phyloP scores from a whole-genome alignment of 495 filamentous ascomycete genomes.

The Chlorociboria aeruginascens region DNA sequence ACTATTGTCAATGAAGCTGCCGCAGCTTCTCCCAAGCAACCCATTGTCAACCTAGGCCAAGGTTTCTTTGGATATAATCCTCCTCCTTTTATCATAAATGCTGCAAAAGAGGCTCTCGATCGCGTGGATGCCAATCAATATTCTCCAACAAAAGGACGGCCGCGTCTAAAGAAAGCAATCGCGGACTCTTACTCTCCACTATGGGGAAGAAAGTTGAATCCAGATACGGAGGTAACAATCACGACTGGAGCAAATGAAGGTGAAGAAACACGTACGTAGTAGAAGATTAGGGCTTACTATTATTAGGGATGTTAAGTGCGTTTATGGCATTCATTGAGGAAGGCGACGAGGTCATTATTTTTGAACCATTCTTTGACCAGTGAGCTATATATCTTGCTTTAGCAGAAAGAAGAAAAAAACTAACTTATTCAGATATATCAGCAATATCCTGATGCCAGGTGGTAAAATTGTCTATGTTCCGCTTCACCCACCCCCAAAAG shows the following conservation, averaged over 20 bases:
- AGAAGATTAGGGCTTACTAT: conserved; percentile 4
- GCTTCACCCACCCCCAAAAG: conserved; percentile 79
- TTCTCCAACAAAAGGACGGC: conserved; percentile 85
- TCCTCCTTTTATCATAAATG: conserved; percentile 79
- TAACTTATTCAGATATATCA: conserved; percentile 56
- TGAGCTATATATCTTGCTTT: conserved; percentile 27
- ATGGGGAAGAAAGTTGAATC: conserved; percentile 69
- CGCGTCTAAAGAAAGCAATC: conserved; percentile 80
- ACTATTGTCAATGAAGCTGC: conserved; percentile 91
- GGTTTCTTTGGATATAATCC: conserved; percentile 99
- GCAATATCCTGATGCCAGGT: conserved; percentile 95
- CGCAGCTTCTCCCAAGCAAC: conserved; percentile 70
- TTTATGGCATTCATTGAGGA: conserved; percentile 96
- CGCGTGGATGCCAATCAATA: conserved; percentile 98
- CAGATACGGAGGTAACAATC: conserved; percentile 84
- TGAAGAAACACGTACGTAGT: conserved; percentile 12
- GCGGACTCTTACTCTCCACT: conserved; percentile 79
- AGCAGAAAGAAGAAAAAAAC: not conserved
- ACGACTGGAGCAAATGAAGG: conserved; percentile 97
- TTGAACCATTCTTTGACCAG: conserved; percentile 99
- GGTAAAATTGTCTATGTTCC: conserved; percentile 90
- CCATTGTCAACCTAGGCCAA: conserved; percentile 92
- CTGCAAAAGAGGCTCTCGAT: conserved; percentile 79
- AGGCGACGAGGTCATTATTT: conserved; percentile 93
- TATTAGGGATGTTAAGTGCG: conserved; percentile 63